Evolutionary conservation across 2,329 filamentous ascomycete genomes (phyloP).

Genomic region (Sordariomycetes sp.): DNA sequence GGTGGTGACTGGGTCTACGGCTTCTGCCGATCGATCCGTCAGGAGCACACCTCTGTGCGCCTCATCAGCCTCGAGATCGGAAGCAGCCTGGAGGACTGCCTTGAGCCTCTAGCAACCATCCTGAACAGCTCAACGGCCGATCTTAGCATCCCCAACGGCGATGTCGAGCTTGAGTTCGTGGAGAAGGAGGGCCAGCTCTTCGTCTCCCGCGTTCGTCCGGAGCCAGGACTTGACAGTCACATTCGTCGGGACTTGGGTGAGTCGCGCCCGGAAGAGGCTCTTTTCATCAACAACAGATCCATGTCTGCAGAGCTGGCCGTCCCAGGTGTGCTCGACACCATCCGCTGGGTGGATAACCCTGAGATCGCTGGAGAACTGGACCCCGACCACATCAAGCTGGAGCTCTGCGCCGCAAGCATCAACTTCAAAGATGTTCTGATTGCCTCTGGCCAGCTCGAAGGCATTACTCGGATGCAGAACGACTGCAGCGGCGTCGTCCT

Average conservation of each 20-base stretch:
- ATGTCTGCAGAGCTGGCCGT: constrained; percentile 8
- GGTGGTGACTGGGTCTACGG: constrained; percentile 5
- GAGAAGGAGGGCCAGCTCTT: constrained; percentile 8
- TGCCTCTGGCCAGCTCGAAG: constrained; percentile 30
- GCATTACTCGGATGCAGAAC: constrained; percentile 2
- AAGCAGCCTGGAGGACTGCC: constrained; percentile 1
- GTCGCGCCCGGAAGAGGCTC: constrained; percentile 1
- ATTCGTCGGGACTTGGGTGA: constrained; percentile 4
- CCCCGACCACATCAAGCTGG: constrained; percentile 8
- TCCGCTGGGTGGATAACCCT: constrained; percentile 9
- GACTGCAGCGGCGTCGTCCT: constrained; percentile 13
- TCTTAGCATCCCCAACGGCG: constrained; percentile 3
- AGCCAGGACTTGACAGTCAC: constrained; percentile 5
- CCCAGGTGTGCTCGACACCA: constrained; percentile 10
- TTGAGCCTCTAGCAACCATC: constrained; percentile 4
- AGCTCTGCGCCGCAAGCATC: constrained; percentile 6
- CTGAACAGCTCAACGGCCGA: constrained; percentile 5
- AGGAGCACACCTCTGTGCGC: constrained; percentile 3
- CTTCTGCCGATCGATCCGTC: constrained; percentile 4
- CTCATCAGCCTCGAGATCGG: constrained; percentile 5
- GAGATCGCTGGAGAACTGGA: constrained; percentile 5
- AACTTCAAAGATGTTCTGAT: constrained; percentile 22
- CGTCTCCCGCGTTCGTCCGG: constrained; percentile 8
- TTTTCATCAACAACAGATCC: constrained; percentile 5
- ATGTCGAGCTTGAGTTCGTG: constrained; percentile 8